A percentile compares a stretch with the other conserved stretches of the same genome.
These are phyloP conservation scores for Mycena venus DNA, from an alignment of 768 basidiomycete species.

Conservation along the genomic window DNA sequence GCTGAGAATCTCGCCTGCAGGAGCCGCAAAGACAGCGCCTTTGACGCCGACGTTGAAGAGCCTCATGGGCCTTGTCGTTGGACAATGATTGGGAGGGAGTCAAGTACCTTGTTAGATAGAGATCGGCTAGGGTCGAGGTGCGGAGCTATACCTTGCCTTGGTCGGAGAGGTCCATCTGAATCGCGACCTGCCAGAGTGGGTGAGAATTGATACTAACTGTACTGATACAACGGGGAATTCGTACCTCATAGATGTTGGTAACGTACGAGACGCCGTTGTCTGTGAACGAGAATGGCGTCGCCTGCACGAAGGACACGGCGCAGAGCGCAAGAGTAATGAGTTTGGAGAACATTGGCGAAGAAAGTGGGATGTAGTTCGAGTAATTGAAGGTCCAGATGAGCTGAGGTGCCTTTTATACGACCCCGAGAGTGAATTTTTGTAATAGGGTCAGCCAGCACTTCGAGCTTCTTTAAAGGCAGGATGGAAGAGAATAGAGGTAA, in stretches of 20 bases:
- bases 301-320: neutral
- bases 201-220: too few species aligned
- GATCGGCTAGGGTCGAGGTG: neutral
- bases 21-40: neutral
- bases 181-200: neutral
- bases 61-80: neutral
- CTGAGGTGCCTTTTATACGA: too few species aligned
- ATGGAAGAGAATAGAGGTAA: too few species aligned
- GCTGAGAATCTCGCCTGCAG: neutral
- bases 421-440: too few species aligned
- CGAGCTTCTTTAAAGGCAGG: too few species aligned
- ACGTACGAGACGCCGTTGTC: too few species aligned
- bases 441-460: too few species aligned
- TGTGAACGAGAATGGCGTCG: neutral
- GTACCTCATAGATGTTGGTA: neutral
- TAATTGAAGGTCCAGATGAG: too few species aligned
- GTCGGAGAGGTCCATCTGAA: neutral
- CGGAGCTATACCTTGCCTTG: neutral
- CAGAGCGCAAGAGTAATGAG: neutral
- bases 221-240: too few species aligned
- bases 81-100: neutral
- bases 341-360: neutral
- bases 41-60: neutral
- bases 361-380: too few species aligned
- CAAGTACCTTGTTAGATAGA: neutral